These are phyloP conservation scores for Penicillium canariense DNA, from an alignment of 495 filamentous ascomycete species.

Conservation along the genomic window DNA sequence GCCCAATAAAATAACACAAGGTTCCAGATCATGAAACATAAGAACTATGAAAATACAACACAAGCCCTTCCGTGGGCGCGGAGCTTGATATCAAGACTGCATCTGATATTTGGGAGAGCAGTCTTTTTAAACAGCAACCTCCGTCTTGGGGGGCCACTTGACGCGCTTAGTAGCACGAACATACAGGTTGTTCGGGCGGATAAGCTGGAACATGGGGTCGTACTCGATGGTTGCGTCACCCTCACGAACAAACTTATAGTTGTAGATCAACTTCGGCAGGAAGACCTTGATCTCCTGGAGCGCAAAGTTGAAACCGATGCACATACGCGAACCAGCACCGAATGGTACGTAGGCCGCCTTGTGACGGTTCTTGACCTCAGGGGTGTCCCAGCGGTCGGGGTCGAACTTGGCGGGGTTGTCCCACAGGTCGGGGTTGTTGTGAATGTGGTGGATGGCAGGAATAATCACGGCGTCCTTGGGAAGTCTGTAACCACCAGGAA, in stretches of 20 bases:
- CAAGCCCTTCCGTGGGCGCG: too few species aligned
- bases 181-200: slow-evolving; percentile 56
- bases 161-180: slow-evolving; percentile 44
- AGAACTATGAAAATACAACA: too few species aligned
- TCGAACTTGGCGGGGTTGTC: slow-evolving; percentile 51
- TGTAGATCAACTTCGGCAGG: slow-evolving; percentile 49
- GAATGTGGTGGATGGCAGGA: slow-evolving; percentile 47
- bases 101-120: too few species aligned
- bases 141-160: slow-evolving; percentile 39
- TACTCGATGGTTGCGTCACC: slow-evolving; percentile 48
- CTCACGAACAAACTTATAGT: slow-evolving; percentile 49
- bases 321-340: slow-evolving; percentile 47
- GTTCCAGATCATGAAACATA: too few species aligned
- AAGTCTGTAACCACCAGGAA: slow-evolving; percentile 54
- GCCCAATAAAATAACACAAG: too few species aligned
- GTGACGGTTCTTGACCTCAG: slow-evolving; percentile 44
- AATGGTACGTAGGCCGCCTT: slow-evolving; percentile 52
- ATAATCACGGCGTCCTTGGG: slow-evolving; percentile 50
- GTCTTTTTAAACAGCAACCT: too few species aligned
- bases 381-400: slow-evolving; percentile 54
- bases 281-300: slow-evolving; percentile 53
- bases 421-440: slow-evolving; percentile 53
- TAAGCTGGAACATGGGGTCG: slow-evolving; percentile 55
- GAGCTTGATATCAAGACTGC: too few species aligned
- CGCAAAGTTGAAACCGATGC: slow-evolving; percentile 60